phyloP scores from a whole-genome alignment of 306 rosid species.

The Mucuna pruriens region DNA sequence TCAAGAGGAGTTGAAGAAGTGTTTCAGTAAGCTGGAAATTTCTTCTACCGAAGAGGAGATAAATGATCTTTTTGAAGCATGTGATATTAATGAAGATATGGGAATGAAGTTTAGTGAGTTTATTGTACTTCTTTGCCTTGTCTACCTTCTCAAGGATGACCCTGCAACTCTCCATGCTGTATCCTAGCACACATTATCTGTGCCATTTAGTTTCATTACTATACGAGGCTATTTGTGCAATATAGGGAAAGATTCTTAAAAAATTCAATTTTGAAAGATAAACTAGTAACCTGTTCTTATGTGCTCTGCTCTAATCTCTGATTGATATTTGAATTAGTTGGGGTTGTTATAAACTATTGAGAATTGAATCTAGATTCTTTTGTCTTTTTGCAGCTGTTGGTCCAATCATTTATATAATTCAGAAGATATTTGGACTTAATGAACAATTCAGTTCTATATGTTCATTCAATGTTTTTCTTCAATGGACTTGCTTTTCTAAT shows the following conservation, averaged over 20 bases:
- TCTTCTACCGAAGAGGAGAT: conserved; percentile 74
- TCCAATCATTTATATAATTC: not conserved
- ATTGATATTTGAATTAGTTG: conserved; percentile 34
- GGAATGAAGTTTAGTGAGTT: conserved; percentile 87
- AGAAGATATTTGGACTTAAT: not conserved
- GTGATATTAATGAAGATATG: conserved; percentile 78
- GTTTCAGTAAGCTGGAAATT: conserved; percentile 76
- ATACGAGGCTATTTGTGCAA: conserved; percentile 1
- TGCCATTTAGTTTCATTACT: conserved; percentile 29
- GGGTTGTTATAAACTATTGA: not conserved
- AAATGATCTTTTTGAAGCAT: conserved; percentile 80
- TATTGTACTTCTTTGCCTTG: conserved; percentile 90
- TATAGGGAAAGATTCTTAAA: conserved; percentile 5
- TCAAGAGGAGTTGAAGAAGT: conserved; percentile 70
- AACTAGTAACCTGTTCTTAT: not conserved
- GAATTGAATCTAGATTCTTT: conserved; percentile 11
- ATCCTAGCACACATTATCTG: conserved; percentile 50
- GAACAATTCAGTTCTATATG: conserved; percentile 15
- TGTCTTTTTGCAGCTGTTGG: not conserved
- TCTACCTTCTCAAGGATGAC: conserved; percentile 81
- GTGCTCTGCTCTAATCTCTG: not conserved
- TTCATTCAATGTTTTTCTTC: not conserved
- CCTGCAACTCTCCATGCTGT: conserved; percentile 55
- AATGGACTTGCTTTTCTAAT: not conserved
- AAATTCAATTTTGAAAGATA: not conserved